Evolutionary conservation across 2,329 filamentous ascomycete genomes (phyloP).

Genomic region (Myrmaecium sp.): DNA sequence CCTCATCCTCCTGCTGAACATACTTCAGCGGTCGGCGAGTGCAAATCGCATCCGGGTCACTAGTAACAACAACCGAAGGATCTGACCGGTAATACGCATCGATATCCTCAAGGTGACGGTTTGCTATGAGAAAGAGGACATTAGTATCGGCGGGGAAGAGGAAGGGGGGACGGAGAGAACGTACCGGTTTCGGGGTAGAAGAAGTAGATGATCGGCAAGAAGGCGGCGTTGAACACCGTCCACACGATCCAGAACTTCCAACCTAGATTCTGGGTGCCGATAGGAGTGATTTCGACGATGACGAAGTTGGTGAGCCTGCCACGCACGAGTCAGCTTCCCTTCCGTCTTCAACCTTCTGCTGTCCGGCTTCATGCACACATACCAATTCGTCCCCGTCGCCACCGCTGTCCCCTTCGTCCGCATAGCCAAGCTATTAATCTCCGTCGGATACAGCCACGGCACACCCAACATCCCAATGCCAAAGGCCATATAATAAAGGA

Average conservation of each 20-base stretch:
- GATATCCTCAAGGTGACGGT: conserved; percentile 15
- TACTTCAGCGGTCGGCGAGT: conserved; percentile 30
- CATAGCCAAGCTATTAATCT: conserved; percentile 33
- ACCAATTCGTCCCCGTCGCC: conserved; percentile 35
- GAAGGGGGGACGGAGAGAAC: conserved; percentile 7
- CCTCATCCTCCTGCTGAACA: conserved; percentile 28
- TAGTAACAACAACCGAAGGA: conserved; percentile 1
- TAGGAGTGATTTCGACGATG: conserved; percentile 28
- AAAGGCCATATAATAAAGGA: conserved; percentile 38
- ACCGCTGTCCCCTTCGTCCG: conserved; percentile 32
- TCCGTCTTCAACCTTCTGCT: no score
- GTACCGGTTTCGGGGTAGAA: conserved; percentile 4
- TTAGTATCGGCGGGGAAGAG: conserved; percentile 12
- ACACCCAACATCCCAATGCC: conserved; percentile 33
- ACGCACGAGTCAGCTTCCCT: no score
- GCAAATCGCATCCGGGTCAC: conserved; percentile 30
- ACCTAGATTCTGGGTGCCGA: conserved; percentile 22
- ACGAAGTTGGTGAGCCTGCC: background rate
- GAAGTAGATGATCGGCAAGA: conserved; percentile 30
- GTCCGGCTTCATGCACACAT: no score
- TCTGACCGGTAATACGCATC: conserved; percentile 23
- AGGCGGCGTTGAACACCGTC: conserved; percentile 28
- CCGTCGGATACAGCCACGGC: conserved; percentile 30
- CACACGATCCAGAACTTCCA: conserved; percentile 30
- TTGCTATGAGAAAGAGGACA: conserved; percentile 8